Base-by-base conservation (phyloP, 441 rosid species). In the Mallotus japonicus region DNA sequence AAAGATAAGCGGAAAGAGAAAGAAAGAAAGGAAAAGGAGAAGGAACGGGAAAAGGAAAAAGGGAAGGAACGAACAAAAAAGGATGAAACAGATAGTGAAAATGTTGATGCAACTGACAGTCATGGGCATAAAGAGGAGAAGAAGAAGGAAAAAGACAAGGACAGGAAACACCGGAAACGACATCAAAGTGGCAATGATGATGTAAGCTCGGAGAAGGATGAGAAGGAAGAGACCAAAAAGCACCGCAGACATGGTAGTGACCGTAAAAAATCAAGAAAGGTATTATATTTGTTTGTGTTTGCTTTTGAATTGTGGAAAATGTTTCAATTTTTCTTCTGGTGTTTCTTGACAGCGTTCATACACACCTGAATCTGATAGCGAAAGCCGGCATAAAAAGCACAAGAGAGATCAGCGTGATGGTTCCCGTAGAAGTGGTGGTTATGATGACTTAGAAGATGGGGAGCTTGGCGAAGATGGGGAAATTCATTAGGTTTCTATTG, bases 251-350 rank as follows among this genome's bases (percentile, higher is more conserved):
- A 92, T 75, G 86, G 93, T 24, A 84, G 86, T 69, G 98, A 95
- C 71, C 90, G 95, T 34, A 95, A 92, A 83, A 95, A 88, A 83
- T 88, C 98, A 72, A 89, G 92, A 87, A 95, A 92, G 97, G 99
- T 87, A 82, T 58, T 64, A 28, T 47, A 58, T 24, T 67, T 73
- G 14, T 28, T 22, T 62, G n/a, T 61, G n/a, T 46, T 5, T 19
- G 62, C 32, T 60, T 51, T 77, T 68, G 60, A 67, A 59, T 63
- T 55, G 17, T 64, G 67, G 22, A 16, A 67, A 34, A 24, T 46
- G 56, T 20, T 62, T 42, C 46, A 61, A 69, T 67, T 64, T 64
- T 66, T 67, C 24, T 42, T 59, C 19, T 62, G 37, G 24, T 69
- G 57, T 77, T 67, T 75, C 12, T 66, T 75, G 75, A 80, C 93